phyloP scores from a whole-genome alignment of 1,139 yeast species.

The Yamadazyma diospyri region DNA sequence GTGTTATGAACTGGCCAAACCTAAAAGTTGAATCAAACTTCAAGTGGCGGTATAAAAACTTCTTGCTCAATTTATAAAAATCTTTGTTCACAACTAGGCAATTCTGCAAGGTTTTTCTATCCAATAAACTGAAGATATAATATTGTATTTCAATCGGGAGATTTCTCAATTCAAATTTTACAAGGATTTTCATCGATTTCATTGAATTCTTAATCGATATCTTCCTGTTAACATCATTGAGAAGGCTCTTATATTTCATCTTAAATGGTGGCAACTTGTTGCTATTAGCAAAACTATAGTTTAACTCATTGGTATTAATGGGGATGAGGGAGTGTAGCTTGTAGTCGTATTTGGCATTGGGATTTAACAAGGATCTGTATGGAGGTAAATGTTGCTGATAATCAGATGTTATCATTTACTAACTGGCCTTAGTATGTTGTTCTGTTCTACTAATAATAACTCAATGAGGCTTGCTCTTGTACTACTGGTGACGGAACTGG shows the following conservation, averaged over 20 bases:
- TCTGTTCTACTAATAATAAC: too few species aligned
- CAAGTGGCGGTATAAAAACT: conserved; percentile 52
- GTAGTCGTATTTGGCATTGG: conserved; percentile 43
- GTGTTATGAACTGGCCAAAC: conserved; percentile 72
- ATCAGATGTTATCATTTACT: conserved; percentile 20
- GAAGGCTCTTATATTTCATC: conserved; percentile 43
- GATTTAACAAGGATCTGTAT: conserved; percentile 41
- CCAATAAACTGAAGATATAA: conserved; percentile 30
- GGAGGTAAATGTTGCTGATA: conserved; percentile 40
- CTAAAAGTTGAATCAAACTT: conserved; percentile 65
- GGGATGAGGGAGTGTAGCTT: conserved; percentile 39
- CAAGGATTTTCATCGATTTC: conserved; percentile 12
- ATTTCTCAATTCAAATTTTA: conserved; percentile 13
- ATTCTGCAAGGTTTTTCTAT: conserved; percentile 22
- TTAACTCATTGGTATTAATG: conserved; percentile 25
- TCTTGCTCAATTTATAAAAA: conserved; percentile 52
- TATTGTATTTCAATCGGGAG: conserved; percentile 37
- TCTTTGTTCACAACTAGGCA: conserved; percentile 50
- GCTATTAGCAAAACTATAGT: conserved; percentile 3
- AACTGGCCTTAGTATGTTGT: too few species aligned
- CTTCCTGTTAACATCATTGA: conserved; percentile 38
- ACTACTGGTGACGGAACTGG: too few species aligned
- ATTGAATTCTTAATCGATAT: conserved; percentile 13
- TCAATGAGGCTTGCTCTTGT: too few species aligned
- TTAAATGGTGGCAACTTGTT: conserved; percentile 19